Conservation (phyloP, 371 early-diverging fungal genomes). For the Apophysomyces sp. region DNA sequence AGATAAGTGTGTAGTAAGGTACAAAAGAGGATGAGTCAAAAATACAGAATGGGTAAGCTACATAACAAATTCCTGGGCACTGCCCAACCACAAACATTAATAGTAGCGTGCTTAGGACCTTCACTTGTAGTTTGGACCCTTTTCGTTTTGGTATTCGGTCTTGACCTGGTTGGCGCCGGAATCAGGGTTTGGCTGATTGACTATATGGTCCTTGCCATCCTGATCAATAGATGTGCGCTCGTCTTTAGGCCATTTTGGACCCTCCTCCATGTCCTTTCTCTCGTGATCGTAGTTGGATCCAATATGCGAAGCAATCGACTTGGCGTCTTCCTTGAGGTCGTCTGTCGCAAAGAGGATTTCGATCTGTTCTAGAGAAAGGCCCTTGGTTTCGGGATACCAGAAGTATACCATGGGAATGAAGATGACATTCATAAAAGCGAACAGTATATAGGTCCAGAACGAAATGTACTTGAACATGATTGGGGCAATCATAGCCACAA, state of each 20-base stretch:
- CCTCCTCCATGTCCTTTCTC: background rate
- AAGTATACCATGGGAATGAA: slow-evolving; percentile 36
- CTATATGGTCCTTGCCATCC: background rate
- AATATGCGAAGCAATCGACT: slow-evolving; percentile 28
- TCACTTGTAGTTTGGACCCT: slow-evolving; percentile 45
- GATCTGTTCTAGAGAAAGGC: slow-evolving; percentile 54
- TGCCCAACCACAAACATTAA: background rate
- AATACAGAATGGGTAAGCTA: background rate
- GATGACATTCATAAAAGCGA: slow-evolving; percentile 31
- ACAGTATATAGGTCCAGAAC: slow-evolving; percentile 52
- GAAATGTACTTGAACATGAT: slow-evolving; percentile 37
- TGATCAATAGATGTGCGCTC: background rate
- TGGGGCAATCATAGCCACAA: slow-evolving; percentile 47
- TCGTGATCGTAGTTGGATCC: slow-evolving; percentile 8
- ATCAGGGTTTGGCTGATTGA: slow-evolving; percentile 11
- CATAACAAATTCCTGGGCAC: background rate
- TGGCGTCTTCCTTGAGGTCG: slow-evolving; percentile 31
- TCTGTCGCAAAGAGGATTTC: slow-evolving; percentile 46
- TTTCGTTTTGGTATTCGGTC: slow-evolving; percentile 29
- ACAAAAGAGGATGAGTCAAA: background rate
- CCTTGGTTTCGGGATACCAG: slow-evolving; percentile 56
- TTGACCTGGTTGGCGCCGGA: slow-evolving; percentile 40
- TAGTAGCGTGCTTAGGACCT: background rate
- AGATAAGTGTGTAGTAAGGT: background rate
- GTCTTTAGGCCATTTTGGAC: background rate